Evolutionary conservation across 2,329 filamentous ascomycete species (phyloP).

Genomic region (Sarocladium strictum): DNA sequence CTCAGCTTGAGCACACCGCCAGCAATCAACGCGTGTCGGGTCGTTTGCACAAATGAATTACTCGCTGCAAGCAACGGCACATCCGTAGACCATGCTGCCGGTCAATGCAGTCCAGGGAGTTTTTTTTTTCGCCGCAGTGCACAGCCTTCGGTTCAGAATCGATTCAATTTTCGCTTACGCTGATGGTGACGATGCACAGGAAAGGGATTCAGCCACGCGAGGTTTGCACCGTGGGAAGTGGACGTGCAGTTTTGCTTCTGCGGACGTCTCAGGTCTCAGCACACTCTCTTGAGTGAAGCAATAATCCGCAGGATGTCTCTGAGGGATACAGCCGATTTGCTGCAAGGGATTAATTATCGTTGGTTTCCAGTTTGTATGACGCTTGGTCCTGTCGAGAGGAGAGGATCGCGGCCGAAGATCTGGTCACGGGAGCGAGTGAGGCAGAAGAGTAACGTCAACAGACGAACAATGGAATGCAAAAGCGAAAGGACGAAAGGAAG

Average conservation of each 20-base stretch:
- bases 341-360: no score
- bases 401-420: neutral
- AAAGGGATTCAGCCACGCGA: neutral
- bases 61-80: neutral
- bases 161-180: neutral
- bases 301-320: neutral
- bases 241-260: neutral
- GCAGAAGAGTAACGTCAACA: neutral
- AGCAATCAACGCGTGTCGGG: neutral
- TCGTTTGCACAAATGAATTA: no score
- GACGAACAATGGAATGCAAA: neutral
- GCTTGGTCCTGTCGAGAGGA: no score
- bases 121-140: neutral
- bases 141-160: neutral
- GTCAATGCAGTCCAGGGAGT: neutral
- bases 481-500: neutral
- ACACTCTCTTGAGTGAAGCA: neutral
- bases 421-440: neutral
- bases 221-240: neutral
- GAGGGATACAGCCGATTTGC: neutral
- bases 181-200: neutral
- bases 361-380: no score
- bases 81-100: conserved; percentile 6
- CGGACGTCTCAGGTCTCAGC: conserved; percentile 2
- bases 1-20: neutral